These are phyloP conservation scores for Phytophthora constricta DNA, from an alignment of 352 stramenopile genomes.

Conservation along the genomic window DNA sequence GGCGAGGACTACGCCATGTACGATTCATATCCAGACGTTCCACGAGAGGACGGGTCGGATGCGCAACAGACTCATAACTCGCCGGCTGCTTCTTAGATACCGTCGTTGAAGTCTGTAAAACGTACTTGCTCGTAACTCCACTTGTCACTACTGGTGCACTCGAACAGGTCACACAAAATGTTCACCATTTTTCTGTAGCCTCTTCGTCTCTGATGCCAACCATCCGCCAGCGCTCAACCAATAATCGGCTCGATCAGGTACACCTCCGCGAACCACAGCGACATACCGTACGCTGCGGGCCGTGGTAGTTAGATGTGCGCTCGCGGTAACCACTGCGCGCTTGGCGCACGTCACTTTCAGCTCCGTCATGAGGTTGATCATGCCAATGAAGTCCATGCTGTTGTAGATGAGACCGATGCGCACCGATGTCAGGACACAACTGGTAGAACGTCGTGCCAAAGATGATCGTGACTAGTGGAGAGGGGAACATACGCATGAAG, in stretches of 20 bases:
- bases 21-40: not conserved
- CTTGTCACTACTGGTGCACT: too few species aligned
- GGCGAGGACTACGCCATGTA: not conserved
- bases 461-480: slow-evolving; percentile 60
- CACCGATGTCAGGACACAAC: slow-evolving; percentile 35
- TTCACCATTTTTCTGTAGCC: too few species aligned
- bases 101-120: too few species aligned
- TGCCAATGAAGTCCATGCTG: slow-evolving; percentile 70
- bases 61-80: too few species aligned
- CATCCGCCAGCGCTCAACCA: slow-evolving; percentile 65
- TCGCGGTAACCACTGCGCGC: slow-evolving; percentile 65
- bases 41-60: too few species aligned
- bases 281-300: slow-evolving; percentile 62
- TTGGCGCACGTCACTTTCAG: slow-evolving; percentile 53
- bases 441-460: slow-evolving; percentile 78
- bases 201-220: too few species aligned
- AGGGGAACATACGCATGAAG: slow-evolving; percentile 64
- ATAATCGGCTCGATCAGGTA: slow-evolving; percentile 58
- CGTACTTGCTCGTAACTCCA: too few species aligned
- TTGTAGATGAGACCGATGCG: slow-evolving; percentile 79
- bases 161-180: too few species aligned
- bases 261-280: slow-evolving; percentile 65
- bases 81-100: too few species aligned
- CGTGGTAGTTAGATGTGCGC: slow-evolving; percentile 78
- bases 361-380: slow-evolving; percentile 67